Base-by-base conservation (phyloP, 164 flowering plant genomes). In the Magnolia kwangsiensis region DNA sequence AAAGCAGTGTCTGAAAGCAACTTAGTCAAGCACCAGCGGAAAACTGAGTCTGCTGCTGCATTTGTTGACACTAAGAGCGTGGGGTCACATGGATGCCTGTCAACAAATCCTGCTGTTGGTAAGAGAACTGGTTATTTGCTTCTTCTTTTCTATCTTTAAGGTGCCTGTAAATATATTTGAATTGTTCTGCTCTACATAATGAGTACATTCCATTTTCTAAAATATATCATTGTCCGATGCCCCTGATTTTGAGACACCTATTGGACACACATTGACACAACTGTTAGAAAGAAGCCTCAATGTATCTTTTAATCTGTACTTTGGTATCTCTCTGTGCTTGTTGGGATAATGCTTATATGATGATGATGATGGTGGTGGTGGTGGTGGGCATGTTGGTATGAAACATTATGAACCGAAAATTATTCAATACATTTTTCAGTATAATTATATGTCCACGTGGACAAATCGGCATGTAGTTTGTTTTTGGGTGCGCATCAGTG, bases 91-190 rank as follows among this genome's bases (percentile, higher is more conserved):
- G 73, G 70, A 74, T 68, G 71, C 69, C 68, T 65, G 72, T 66
- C 80, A 75, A 45, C 77, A 27, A 78, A 65, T 70, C 81, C 83
- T 75, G 84, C 76, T 50, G 82, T 85, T 70, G 96, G 96, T 92
- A 86, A 85, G 89, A 80, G 45, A 80, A 75, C 72, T 80, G 24
- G 24, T 74, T 59, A 4, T 51, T 6, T 70, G 37, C 67, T 74
- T 69, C 18, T 75, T 51, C 19, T 50, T 8, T 69, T 19, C 11
- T 61, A 73, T 64, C 71, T 51, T 73, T 70, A 9, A 11, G 13
- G 61, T 55, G 13, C 61, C 14, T 55, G 3, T 11, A 55, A 8
- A 16, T 55, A 4, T 55, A 55, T 55, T 55, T 55, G 1, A 8
- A 55, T 55, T 55, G 61, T 16, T 55, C 61, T 11, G 13, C 61